Percentiles rank a stretch among this genome's conserved stretches.
These are phyloP conservation scores for Trichoderma cornu-damae DNA, from an alignment of 2,329 filamentous ascomycete genomes.

Conservation along the genomic window DNA sequence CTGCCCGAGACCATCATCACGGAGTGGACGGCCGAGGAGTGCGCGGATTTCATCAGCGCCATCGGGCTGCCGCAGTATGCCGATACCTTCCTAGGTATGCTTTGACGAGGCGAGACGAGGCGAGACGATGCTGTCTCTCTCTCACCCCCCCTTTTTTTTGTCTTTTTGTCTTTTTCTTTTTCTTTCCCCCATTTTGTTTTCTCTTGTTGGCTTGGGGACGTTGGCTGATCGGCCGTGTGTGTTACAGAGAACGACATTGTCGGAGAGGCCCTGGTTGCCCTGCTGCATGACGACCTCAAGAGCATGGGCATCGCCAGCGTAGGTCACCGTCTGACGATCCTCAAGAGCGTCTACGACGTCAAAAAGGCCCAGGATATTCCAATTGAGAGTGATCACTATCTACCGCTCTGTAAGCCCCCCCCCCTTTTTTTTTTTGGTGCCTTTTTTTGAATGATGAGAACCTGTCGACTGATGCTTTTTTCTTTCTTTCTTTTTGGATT, in stretches of 20 bases:
- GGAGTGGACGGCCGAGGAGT: constrained; percentile 80
- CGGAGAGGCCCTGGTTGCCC: constrained; percentile 80
- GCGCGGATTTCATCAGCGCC: constrained; percentile 78
- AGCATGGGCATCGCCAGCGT: constrained; percentile 92
- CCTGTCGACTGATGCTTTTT: constrained; percentile 2
- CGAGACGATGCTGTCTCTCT: constrained; percentile 39
- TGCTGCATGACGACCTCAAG: constrained; percentile 90
- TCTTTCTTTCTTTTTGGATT: constrained; percentile 25
- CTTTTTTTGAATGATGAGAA: neutral
- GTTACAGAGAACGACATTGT: constrained; percentile 82
- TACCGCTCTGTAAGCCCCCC: constrained; percentile 79
- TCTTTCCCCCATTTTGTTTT: too few species aligned
- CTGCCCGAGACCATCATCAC: constrained; percentile 71
- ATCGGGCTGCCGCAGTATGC: constrained; percentile 80
- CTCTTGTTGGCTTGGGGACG: neutral
- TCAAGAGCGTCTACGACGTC: constrained; percentile 94
- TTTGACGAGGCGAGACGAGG: constrained; percentile 21
- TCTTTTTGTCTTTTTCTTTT: too few species aligned
- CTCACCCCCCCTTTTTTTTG: too few species aligned
- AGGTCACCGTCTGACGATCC: constrained; percentile 86
- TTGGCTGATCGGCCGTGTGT: constrained; percentile 22
- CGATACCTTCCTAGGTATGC: constrained; percentile 75
- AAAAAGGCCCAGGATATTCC: constrained; percentile 92
- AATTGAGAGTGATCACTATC: constrained; percentile 87
- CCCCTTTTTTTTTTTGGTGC: neutral